Percentiles rank a stretch among this genome's conserved stretches.
Evolutionary conservation across 192 early-diverging fungal genomes (phyloP).

Genomic region (Backusella westeae): DNA sequence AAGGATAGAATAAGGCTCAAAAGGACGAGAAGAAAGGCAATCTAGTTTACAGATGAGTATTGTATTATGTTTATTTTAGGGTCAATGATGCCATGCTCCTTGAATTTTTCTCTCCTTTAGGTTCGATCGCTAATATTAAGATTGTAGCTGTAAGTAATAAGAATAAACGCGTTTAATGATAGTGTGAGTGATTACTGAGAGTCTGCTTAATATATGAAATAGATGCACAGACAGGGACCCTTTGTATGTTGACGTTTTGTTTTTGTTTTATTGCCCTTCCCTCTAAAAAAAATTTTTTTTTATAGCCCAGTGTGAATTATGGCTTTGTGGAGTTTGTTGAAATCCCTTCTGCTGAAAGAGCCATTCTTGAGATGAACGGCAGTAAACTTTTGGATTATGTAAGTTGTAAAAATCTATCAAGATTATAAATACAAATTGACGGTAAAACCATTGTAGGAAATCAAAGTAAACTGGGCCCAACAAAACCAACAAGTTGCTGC

Average conservation of each 20-base stretch:
- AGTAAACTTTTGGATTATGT: conserved; percentile 58
- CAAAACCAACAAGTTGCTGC: conserved; percentile 10
- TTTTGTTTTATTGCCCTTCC: background rate
- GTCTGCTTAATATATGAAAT: background rate
- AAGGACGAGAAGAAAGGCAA: background rate
- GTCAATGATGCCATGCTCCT: conserved; percentile 62
- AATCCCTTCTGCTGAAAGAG: conserved; percentile 67
- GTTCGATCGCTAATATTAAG: conserved; percentile 65
- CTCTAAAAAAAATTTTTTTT: background rate
- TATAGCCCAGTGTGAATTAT: conserved; percentile 61
- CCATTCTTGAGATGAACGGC: conserved; percentile 73
- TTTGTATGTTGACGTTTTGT: background rate
- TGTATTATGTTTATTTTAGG: conserved; percentile 1
- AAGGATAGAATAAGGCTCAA: background rate
- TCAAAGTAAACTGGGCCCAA: conserved; percentile 32
- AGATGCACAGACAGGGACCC: conserved; percentile 2
- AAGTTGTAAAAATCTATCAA: conserved; percentile 16
- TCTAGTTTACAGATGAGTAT: background rate
- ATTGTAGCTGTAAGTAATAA: conserved; percentile 58
- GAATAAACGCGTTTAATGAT: background rate
- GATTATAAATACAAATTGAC: background rate
- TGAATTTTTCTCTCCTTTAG: conserved; percentile 62
- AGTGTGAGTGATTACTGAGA: background rate
- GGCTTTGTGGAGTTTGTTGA: conserved; percentile 85
- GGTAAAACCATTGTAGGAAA: conserved; percentile 15